Evolutionary conservation across 495 filamentous ascomycete species (phyloP).

Genomic region (Antarctomyces pellizariae): DNA sequence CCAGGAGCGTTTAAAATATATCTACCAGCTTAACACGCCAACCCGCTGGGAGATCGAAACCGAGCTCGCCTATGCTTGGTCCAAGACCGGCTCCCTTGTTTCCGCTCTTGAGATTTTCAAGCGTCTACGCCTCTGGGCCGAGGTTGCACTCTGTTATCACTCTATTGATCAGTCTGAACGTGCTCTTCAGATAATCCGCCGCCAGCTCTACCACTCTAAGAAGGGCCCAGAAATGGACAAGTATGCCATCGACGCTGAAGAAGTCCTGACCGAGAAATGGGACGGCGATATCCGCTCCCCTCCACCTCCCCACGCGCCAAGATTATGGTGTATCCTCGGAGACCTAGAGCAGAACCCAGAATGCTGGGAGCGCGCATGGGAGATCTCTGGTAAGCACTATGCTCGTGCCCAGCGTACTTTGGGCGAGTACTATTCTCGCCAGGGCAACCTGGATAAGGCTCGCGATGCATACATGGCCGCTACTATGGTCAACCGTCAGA

Average conservation of each 20-base stretch:
- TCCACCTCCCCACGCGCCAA: constrained; percentile 59
- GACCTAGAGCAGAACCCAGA: constrained; percentile 54
- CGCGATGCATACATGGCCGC: constrained; percentile 55
- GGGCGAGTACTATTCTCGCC: constrained; percentile 47
- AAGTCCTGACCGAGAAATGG: constrained; percentile 24
- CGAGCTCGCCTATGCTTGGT: constrained; percentile 81
- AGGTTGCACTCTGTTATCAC: constrained; percentile 68
- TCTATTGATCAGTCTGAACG: constrained; percentile 43
- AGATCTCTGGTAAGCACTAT: constrained; percentile 56
- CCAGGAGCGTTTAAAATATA: constrained; percentile 51
- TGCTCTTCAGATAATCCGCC: constrained; percentile 46
- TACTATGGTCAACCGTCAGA: constrained; percentile 55
- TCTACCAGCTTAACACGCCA: constrained; percentile 61
- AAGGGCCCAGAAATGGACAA: constrained; percentile 24
- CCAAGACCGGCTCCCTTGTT: constrained; percentile 58
- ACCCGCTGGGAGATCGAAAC: constrained; percentile 85
- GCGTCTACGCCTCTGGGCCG: constrained; percentile 81
- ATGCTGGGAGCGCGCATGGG: constrained; percentile 75
- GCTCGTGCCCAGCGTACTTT: constrained; percentile 73
- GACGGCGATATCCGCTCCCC: constrained; percentile 32
- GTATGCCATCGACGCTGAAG: constrained; percentile 21
- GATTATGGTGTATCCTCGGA: constrained; percentile 82
- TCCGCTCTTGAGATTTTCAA: constrained; percentile 94
- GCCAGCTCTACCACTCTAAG: constrained; percentile 48
- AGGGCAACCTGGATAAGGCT: constrained; percentile 40